phyloP scores from a whole-genome alignment of 805 yeast species.

The Wickerhamiella occidentalis region DNA sequence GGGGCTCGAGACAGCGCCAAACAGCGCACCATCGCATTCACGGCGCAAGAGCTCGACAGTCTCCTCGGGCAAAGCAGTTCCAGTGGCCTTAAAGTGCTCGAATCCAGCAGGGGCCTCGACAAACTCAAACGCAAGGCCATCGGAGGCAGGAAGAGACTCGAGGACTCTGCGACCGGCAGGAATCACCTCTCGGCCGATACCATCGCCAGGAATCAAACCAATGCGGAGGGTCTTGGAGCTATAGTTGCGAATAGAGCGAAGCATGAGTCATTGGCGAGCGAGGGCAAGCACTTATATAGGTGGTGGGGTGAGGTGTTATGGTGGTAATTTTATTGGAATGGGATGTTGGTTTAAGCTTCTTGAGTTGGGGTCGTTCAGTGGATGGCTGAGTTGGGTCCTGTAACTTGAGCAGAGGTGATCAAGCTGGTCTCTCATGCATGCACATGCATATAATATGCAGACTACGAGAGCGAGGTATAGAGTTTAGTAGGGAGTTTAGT shows the following conservation, averaged over 20 bases:
- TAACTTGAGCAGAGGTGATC: too few species aligned
- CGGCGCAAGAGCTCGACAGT: constrained; percentile 66
- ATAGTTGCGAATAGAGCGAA: constrained; percentile 11
- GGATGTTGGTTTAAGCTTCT: too few species aligned
- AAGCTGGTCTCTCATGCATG: neutral
- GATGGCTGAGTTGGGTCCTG: too few species aligned
- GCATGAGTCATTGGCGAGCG: constrained; percentile 6
- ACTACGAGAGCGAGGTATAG: too few species aligned
- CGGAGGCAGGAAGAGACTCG: constrained; percentile 56
- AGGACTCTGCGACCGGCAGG: constrained; percentile 89
- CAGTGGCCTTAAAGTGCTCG: constrained; percentile 87
- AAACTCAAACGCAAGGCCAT: constrained; percentile 71
- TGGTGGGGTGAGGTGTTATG: neutral
- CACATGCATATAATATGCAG: neutral
- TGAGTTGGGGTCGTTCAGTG: too few species aligned
- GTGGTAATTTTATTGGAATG: too few species aligned
- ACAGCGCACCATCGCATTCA: constrained; percentile 92
- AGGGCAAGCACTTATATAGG: neutral
- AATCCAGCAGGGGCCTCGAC: constrained; percentile 87
- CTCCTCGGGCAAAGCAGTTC: constrained; percentile 87
- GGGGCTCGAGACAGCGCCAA: constrained; percentile 95
- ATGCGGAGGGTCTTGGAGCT: constrained; percentile 20
- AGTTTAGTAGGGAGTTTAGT: too few species aligned
- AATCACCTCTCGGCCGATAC: constrained; percentile 94
- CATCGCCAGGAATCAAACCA: constrained; percentile 93